A percentile compares a stretch with the other conserved stretches of the same genome.
Conservation (phyloP, 2,329 filamentous ascomycete genomes). For the Nannizziopsis arthrosporioides region DNA sequence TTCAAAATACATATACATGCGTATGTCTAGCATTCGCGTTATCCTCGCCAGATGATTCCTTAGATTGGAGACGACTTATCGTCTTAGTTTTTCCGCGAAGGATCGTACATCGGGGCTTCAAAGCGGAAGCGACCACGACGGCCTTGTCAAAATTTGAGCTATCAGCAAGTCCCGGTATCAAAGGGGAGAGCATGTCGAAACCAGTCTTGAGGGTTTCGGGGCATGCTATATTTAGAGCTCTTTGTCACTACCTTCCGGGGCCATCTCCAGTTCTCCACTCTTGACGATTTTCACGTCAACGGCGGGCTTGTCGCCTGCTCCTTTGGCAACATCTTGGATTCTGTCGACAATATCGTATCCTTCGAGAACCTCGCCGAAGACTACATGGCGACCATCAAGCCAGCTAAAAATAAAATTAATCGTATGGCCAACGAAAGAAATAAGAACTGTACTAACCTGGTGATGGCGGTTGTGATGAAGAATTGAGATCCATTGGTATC, state of each 20-base stretch:
- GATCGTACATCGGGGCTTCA: slow-evolving; percentile 1
- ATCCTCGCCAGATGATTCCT: too few species aligned
- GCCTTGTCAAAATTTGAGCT: slow-evolving; percentile 8
- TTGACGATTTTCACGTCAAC: slow-evolving; percentile 53
- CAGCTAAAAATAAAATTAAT: slow-evolving; percentile 30
- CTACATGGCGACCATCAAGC: slow-evolving; percentile 54
- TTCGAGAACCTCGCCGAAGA: slow-evolving; percentile 58
- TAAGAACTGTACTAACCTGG: slow-evolving; percentile 29
- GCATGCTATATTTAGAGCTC: slow-evolving; percentile 44
- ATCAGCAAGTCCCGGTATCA: slow-evolving; percentile 6
- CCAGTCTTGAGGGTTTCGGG: not conserved
- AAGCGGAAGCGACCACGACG: slow-evolving; percentile 8
- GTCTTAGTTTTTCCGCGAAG: not conserved
- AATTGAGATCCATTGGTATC: slow-evolving; percentile 57
- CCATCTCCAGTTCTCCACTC: slow-evolving; percentile 52
- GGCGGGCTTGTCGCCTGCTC: slow-evolving; percentile 44
- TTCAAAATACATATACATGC: too few species aligned
- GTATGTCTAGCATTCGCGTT: too few species aligned
- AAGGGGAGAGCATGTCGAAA: not conserved
- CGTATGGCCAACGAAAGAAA: not conserved
- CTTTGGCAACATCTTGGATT: slow-evolving; percentile 53
- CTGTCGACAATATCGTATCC: slow-evolving; percentile 55
- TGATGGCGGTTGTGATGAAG: slow-evolving; percentile 54
- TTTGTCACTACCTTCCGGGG: slow-evolving; percentile 52
- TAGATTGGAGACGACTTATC: too few species aligned